Evolutionary conservation across 2,329 filamentous ascomycete species (phyloP), one percentile per base, ranked within the genome.

Genomic region (Penicillium crustosum): DNA sequence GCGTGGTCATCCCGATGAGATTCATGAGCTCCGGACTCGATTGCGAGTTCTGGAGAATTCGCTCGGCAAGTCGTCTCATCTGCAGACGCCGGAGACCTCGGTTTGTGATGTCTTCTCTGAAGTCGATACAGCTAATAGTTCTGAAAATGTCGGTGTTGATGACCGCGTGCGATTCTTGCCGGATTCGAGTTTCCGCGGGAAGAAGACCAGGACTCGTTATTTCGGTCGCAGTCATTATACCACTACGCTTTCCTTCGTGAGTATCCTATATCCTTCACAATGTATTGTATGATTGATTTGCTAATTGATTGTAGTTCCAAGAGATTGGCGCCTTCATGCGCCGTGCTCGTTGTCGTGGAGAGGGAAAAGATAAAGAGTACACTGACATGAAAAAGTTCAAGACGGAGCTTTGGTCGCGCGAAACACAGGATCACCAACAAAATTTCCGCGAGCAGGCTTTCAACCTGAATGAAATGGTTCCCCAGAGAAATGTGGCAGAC

Each of bases 401-500:
- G 42, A 53, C 49, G 2, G 68, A 73, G 54, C 47, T 72, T 23
- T 69, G 65, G 63, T 67, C 64, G 2, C 67, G 62, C 9, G 67
- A 74, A 41, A 65, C 59, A 36, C 61, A 69, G 21, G 62, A 69
- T 21, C 70, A 72, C 38, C 70, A 72, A 44, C 60, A 61, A 9
- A 63, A 64, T n/a, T 71, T 68, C 44, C 67, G 64, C 6, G 66
- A 71, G n/a, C 70, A 67, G 49, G 63, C 70, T 0, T 68, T 67
- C 50, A 63, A 62, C 15, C 58, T 76, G 0, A 62, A 70, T 21
- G 69, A 73, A 39, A 67, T 75, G 45, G 65, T 88, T 0, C 84
- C 86, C 0, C 55, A 69, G 17, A 68, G 64, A 36, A 53, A 61
- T 25, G 59, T 83, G 0, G 79, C 81, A 0, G 82, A 86, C 57